Base-by-base conservation (phyloP, 208 protist species). In the Acanthamoeba culbertsoni region DNA sequence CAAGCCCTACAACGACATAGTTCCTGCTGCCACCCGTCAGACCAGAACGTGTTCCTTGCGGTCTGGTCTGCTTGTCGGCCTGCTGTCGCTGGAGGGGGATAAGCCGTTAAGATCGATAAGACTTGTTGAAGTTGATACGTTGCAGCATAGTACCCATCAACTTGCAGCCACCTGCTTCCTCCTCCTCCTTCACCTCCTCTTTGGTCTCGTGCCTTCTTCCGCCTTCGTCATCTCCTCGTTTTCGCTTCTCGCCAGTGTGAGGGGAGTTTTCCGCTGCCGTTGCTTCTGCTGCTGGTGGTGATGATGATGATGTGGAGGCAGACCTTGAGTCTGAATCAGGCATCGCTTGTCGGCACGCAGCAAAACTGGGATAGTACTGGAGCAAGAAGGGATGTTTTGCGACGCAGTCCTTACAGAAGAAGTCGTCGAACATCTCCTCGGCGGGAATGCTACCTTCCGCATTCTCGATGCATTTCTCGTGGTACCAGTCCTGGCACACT, bases 391-490 rank as follows among this genome's bases (percentile, higher is more conserved):
- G 75, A 28, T 57, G 46, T n/a, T 86, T 57, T 6, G 40, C 75
- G 35, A 33, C 33, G 46, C 75, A 86, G 46, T 86, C 75, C 75
- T 48, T 57, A 31, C 75, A 86, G 75, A 86, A 59, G 46, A 86
- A 55, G 42, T 86, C 75, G n/a, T 48, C 40, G n/a, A 86, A 86
- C 12, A 33, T 26, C 45, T 86, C 28, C n/a, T 59, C 40, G 28
- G 75, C 40, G 3, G 75, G 75, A n/a, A 86, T 86, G 28, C 14
- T 43, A 31, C 75, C 46, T n/a, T 57, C 75, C 40, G 31, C 14
- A 28, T 55, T 8, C 75, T 86, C 37, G 42, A 86, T 5, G n/a
- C 75, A 86, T 43, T 86, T 4, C n/a, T 48, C 45, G 28, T 86
- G 75, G 45, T 37, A 86, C 75, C 75, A 86, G 46, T 86, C 75